Evolutionary conservation across 371 early-diverging fungal species (phyloP), one percentile per base, ranked within the genome.

Genomic region (Circinella umbellata): DNA sequence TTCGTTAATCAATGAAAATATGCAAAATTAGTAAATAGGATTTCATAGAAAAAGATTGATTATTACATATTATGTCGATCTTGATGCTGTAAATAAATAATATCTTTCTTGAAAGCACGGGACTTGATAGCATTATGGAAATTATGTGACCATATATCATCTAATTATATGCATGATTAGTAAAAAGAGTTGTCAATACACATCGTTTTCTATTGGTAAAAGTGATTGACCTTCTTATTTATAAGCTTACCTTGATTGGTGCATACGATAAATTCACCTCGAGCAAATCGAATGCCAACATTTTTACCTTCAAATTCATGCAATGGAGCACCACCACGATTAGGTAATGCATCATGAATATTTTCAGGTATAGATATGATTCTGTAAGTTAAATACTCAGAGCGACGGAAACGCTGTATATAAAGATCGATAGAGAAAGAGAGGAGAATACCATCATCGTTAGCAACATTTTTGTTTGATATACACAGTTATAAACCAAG

Each of bases 301-400:
- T 82, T 82, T 69, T 80, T 82, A 17, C 83, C 83, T 59, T 82
- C 83, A 39, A 82, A 82, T 70, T 82, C 83, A 66, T 80, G 83
- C 57, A 80, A 55, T 8, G 83, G 83, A 0, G 83, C 76, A 63
- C 77, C 71, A 18, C 83, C 83, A 11, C 61, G 46, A 48, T 82
- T 82, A 17, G 80, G 80, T 37, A 80, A 61, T 17, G 69, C 71
- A 2, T 76, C 66, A 55, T 82, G 83, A 11, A 82, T 75, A 36
- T 75, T 68, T 35, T 78, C 67, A 11, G 83, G 74, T 0, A 82
- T 72, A 18, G 80, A 75, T 20, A 82, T 80, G 67, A 82, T 80
- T n/a, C 83, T 77, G 63, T 82, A 75, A 11, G 66, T 78, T 55
- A 82, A 57, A 55, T 77, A 74, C 18, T 73, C 66, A 14, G 83